Conservation (phyloP, 2,329 filamentous ascomycete species). For the Neofusicoccum ribis region DNA sequence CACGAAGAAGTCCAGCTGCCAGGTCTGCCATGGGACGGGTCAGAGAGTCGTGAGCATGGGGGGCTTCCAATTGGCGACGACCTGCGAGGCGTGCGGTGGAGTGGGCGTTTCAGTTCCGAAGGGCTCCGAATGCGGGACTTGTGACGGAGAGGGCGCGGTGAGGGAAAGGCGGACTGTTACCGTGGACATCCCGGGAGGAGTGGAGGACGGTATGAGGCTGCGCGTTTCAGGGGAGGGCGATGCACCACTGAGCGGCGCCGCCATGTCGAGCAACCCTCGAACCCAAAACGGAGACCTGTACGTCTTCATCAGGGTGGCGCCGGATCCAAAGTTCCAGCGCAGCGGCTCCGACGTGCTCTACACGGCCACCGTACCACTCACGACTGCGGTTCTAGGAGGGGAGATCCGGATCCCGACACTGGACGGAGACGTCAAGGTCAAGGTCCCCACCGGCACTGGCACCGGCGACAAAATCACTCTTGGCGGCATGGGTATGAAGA, state of each 20-base stretch:
- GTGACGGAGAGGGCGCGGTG: slow-evolving; percentile 79
- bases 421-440: slow-evolving; percentile 86
- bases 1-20: slow-evolving; percentile 70
- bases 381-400: slow-evolving; percentile 88
- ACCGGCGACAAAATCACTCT: slow-evolving; percentile 91
- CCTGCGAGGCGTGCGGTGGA: slow-evolving; percentile 79
- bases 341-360: slow-evolving; percentile 88
- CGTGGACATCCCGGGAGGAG: slow-evolving; percentile 90
- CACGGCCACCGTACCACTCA: slow-evolving; percentile 86
- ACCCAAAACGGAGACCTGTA: slow-evolving; percentile 85
- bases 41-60: slow-evolving; percentile 87
- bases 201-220: slow-evolving; percentile 94
- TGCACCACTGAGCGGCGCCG: slow-evolving; percentile 72
- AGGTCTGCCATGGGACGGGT: slow-evolving; percentile 81
- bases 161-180: slow-evolving; percentile 80
- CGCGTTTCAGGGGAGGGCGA: slow-evolving; percentile 85
- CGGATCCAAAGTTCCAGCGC: slow-evolving; percentile 86
- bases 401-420: slow-evolving; percentile 88
- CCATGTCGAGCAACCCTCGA: slow-evolving; percentile 61
- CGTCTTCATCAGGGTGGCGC: slow-evolving; percentile 84
- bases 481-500: slow-evolving; percentile 90
- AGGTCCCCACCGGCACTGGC: slow-evolving; percentile 85
- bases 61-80: slow-evolving; percentile 94
- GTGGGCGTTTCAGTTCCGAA: slow-evolving; percentile 73
- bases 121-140: slow-evolving; percentile 78